Base-by-base conservation (phyloP, 495 filamentous ascomycete genomes). In the Xylona heveae region DNA sequence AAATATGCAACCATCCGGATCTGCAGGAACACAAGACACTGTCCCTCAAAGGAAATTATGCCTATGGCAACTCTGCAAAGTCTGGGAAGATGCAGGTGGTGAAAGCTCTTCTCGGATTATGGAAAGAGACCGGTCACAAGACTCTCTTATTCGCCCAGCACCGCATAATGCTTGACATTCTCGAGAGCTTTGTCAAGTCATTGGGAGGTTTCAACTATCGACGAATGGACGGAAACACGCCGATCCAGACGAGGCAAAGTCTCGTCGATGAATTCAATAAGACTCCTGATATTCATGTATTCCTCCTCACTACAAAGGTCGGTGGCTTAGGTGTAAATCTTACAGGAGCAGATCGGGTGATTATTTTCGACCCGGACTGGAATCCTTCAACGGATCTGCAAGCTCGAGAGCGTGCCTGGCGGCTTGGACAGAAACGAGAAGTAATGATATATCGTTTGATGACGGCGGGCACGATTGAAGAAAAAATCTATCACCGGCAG, bases 321-420 rank as follows among this genome's bases (percentile, higher is more conserved):
- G 88, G 88, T 20, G 88, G 88, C 0, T 62, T 97, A 21, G 88
- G 88, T 4, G 68, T 92, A 28, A 97, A 97, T 42, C 55, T 97
- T 9, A 95, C 88, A 5, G 85, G 88, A 4, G 88, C 88, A 1
- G 78, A 91, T 50, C 75, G 88, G 16, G 82, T 97, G 34, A 90
- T 97, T 46, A 92, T 97, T 34, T 97, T 78, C 40, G 88, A 97
- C 45, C 88, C 88, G 0, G 85, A 97, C 48, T 97, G 88, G 88
- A 94, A 97, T 49, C 82, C 81, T 6, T 88, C 80, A 1, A 93
- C 79, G 1, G 83, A 94, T 43, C 57, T 85, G 18, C 85, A 97
- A 47, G 88, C 88, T 3, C 71, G 85, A n/a, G 88, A 97, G 53
- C 68, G 88, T 35, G 85, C 88, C 15, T 95, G 88, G 88, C 68